Evolutionary conservation across 257 asterid genomes (phyloP), one percentile per base, ranked within the genome.

Genomic region (Solanum dulcamara): DNA sequence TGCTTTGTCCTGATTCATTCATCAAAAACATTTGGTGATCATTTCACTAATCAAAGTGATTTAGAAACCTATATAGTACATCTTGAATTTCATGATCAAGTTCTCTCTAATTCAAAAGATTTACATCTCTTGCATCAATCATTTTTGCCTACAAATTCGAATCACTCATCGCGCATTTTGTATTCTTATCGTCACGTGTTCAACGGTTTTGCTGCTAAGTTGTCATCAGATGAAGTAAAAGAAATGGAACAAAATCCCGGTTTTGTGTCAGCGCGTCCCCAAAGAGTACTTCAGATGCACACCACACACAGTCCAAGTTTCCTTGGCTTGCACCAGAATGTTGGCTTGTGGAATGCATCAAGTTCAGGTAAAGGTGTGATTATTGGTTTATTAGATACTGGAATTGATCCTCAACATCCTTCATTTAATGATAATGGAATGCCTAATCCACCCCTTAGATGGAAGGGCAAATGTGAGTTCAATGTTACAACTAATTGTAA

Each of bases 391-490:
- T 26, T 83, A 72, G 85, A 83, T 83, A 3, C 64, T 26, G 81
- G 81, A 42, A 83, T 83, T 10, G n/a, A 30, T 37, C 81, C 81
- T 3, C 64, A 30, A 8, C 85, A 83, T 55, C 80, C 85, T 7
- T 83, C 85, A 28, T 83, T 83, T 38, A 66, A 24, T 72, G 85
- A 83, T 11, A 24, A 10, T 37, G 85, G 85, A 28, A 66, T 83
- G 85, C 64, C 85, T 20, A 24, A 74, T 44, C 81, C 85, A 37
- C 85, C 85, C 15, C 42, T 14, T 83, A 66, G 66, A 44, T 83
- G 85, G 85, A 83, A 83, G 38, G 85, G 85, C 26, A 83, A 83
- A 83, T 83, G 85, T 62, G 80, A 62, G 32, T 57, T 60, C 30
- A 40, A 60, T 26, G 35, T 33, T 53, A 32, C 74, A 81, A 10